phyloP scores from a whole-genome alignment of 176 grass and related monocot species.

The Aegilops tauschii region DNA sequence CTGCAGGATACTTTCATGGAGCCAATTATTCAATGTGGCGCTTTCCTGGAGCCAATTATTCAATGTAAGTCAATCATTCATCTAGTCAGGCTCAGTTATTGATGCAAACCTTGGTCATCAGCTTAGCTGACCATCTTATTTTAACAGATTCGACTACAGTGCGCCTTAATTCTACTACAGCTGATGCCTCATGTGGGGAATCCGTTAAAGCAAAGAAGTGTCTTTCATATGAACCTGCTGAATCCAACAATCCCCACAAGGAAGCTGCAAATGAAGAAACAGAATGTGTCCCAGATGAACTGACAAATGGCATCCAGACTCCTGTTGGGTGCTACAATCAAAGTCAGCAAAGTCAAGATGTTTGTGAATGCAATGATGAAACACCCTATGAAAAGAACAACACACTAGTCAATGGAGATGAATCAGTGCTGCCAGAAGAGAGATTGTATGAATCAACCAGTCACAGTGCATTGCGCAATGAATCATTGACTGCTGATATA shows the following conservation, averaged over 20 bases:
- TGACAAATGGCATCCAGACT: slow-evolving; percentile 3
- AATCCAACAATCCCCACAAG: slow-evolving; percentile 23
- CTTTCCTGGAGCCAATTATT: slow-evolving; percentile 44
- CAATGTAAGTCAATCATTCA: slow-evolving; percentile 51
- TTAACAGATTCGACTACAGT: slow-evolving; percentile 31
- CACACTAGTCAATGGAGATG: slow-evolving; percentile 2
- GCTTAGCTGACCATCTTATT: slow-evolving; percentile 22
- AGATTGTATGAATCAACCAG: slow-evolving; percentile 29
- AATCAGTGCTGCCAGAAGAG: not conserved
- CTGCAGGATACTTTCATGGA: slow-evolving; percentile 51
- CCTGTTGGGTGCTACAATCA: slow-evolving; percentile 23
- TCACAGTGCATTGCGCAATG: not conserved
- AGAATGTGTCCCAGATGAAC: slow-evolving; percentile 18
- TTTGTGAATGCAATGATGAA: slow-evolving; percentile 14
- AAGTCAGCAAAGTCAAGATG: slow-evolving; percentile 10
- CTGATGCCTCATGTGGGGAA: not conserved
- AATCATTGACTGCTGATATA: slow-evolving; percentile 24
- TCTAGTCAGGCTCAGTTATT: not conserved
- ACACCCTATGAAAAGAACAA: slow-evolving; percentile 14
- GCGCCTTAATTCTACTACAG: not conserved
- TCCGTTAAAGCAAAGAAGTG: slow-evolving; percentile 26
- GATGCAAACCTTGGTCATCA: not conserved
- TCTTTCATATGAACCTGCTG: slow-evolving; percentile 29
- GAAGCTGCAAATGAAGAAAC: slow-evolving; percentile 31
- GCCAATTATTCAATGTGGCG: slow-evolving; percentile 7